phyloP scores from a whole-genome alignment of 495 filamentous ascomycete genomes.

The Neurospora discreta region DNA sequence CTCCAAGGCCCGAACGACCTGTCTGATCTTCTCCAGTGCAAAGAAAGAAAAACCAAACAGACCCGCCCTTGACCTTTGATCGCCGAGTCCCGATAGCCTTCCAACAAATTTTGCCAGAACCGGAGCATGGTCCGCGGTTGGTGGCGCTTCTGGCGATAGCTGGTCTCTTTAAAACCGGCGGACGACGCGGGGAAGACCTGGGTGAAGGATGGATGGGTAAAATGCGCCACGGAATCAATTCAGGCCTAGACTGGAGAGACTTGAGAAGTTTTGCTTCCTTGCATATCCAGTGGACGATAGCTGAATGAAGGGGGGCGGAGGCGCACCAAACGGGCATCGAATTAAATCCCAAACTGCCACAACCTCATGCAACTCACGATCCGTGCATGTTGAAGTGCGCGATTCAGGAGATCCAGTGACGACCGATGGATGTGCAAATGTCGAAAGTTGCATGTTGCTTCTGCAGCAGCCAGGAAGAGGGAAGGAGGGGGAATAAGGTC shows the following conservation, averaged over 20 bases:
- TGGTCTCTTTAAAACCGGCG: not conserved
- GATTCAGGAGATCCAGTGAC: not conserved
- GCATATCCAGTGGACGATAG: not conserved
- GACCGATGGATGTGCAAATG: not conserved
- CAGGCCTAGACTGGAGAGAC: not conserved
- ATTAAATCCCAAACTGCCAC: not conserved
- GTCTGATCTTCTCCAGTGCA: not conserved
- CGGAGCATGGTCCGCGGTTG: not conserved
- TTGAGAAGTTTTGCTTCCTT: not conserved
- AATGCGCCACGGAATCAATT: not conserved
- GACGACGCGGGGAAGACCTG: not conserved
- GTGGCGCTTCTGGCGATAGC: not conserved
- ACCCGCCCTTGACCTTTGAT: not conserved
- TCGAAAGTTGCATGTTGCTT: not conserved
- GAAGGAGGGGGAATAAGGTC: not conserved
- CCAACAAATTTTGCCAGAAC: not conserved
- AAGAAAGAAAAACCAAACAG: not conserved
- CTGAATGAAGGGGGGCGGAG: not conserved
- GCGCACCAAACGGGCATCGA: not conserved
- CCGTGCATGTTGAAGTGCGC: not conserved
- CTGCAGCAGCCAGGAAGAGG: not conserved
- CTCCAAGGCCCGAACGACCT: not conserved
- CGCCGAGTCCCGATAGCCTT: not conserved
- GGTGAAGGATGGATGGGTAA: not conserved
- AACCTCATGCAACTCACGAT: not conserved